Base-by-base conservation (phyloP, 2,329 filamentous ascomycete genomes). In the Fusarium penzigii region DNA sequence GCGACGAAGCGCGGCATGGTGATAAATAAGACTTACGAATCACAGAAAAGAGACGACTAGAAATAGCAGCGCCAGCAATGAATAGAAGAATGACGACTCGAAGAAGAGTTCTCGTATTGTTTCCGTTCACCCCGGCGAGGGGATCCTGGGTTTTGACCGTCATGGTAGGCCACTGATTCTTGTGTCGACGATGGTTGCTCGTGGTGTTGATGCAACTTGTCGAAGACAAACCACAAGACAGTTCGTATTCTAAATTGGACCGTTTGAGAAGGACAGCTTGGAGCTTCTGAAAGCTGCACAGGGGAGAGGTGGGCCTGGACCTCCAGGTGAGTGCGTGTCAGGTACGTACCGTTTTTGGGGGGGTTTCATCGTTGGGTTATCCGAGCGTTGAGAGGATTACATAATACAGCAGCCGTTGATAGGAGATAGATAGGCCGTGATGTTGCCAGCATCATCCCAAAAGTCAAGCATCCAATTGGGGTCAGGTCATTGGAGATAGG, bases 41-140 rank as follows among this genome's bases (percentile, higher is more conserved):
- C 63, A 99, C 94, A 68, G 92, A 97, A 82, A 99, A 99, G 64
- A 99, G 81, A 75, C 94, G 90, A 75, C 92, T 96, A 63, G 92
- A 85, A 69, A 97, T 84, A 63, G 93, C 92, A 57, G 94, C 92
- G 52, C 85, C 92, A 61, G 94, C 94, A 74, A 99, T 97, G 69
- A 93, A 85, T 68, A 81, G 82, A 65, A 99, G 85, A 76, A 99
- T 99, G 68, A 95, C 82, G 65, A 97, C 85, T 70, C 92, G 87
- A 61, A 99, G 80, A 67, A 97, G 76, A 61, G 90, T 88, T 72
- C 92, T 86, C 58, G 90, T 90, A 73, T 86, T 97, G 74, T 87
- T 83, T 65, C 87, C 89, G 70, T 85, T 87, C 72, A 90, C 89
- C 78, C 90, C 86, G 70, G 91, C 82, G 70, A 94, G 80, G 66